These are phyloP conservation scores for Pterocarpus macrocarpus DNA, from an alignment of 306 rosid genomes.

Conservation along the genomic window DNA sequence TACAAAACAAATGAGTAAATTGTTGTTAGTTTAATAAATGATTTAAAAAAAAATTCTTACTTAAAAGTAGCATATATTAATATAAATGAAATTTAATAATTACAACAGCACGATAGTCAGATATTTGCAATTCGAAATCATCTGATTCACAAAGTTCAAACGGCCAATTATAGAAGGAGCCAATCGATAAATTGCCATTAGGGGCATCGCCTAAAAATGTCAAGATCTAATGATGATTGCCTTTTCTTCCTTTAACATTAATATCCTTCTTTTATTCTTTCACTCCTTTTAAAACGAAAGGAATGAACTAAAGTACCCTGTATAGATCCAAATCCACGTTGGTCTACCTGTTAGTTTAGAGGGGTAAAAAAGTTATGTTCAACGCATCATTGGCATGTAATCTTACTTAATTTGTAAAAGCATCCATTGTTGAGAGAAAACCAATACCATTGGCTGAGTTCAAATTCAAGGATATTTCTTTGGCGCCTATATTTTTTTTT, in stretches of 20 bases:
- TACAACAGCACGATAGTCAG: not conserved
- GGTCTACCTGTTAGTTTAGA: not conserved
- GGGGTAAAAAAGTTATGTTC: not conserved
- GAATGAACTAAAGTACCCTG: not conserved
- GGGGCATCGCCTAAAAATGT: not conserved
- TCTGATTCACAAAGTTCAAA: constrained; percentile 10
- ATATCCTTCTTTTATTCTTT: constrained; percentile 26
- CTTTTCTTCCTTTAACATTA: constrained; percentile 12
- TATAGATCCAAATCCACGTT: not conserved
- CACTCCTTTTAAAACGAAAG: constrained; percentile 12
- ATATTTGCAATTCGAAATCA: not conserved
- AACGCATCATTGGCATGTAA: not conserved
- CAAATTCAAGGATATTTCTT: too few relatives aligned
- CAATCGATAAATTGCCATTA: not conserved
- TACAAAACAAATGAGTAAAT: too few relatives aligned
- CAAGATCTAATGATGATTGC: constrained; percentile 29
- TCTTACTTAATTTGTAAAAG: not conserved
- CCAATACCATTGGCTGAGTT: too few relatives aligned
- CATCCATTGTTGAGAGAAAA: not conserved
- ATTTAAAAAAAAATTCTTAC: too few relatives aligned
- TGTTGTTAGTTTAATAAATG: too few relatives aligned
- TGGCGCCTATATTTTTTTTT: too few relatives aligned
- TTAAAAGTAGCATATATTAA: not conserved
- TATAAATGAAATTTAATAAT: not conserved
- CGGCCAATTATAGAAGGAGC: constrained; percentile 25